Conservation (phyloP, 2,329 filamentous ascomycete species). For the Ophiocordyceps unilateralis region DNA sequence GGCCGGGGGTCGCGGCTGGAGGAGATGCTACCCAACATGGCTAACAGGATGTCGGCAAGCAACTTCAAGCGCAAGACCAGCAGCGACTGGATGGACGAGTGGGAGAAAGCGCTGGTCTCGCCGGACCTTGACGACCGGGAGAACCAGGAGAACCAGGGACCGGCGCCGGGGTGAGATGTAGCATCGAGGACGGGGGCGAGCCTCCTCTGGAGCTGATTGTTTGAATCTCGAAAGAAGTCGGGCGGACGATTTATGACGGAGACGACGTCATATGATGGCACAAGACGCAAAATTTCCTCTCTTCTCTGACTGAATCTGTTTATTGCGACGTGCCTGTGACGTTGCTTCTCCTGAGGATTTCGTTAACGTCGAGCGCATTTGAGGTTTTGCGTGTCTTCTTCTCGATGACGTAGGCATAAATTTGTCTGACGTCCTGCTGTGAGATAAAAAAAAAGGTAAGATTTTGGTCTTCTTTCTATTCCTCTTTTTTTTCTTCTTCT, state of each 20-base stretch:
- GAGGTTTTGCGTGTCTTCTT: too few relatives aligned
- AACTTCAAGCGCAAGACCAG: conserved; percentile 72
- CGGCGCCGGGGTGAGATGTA: too few relatives aligned
- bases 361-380: too few relatives aligned
- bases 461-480: too few relatives aligned
- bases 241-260: neutral
- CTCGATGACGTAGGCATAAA: too few relatives aligned
- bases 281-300: neutral
- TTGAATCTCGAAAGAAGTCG: neutral
- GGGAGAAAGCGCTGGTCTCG: conserved; percentile 46
- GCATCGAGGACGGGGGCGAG: conserved; percentile 1
- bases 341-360: neutral
- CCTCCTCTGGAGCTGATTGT: too few relatives aligned
- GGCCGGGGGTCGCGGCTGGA: conserved; percentile 25
- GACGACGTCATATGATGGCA: neutral
- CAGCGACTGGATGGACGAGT: conserved; percentile 75
- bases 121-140: conserved; percentile 15
- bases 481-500: too few relatives aligned
- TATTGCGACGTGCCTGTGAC: neutral
- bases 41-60: conserved; percentile 55
- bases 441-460: too few relatives aligned
- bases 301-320: neutral
- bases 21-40: conserved; percentile 48
- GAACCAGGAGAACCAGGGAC: too few relatives aligned
- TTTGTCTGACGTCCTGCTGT: too few relatives aligned